Evolutionary conservation across 352 stramenopile genomes (phyloP).

Genomic region (Phytophthora pluvialis): DNA sequence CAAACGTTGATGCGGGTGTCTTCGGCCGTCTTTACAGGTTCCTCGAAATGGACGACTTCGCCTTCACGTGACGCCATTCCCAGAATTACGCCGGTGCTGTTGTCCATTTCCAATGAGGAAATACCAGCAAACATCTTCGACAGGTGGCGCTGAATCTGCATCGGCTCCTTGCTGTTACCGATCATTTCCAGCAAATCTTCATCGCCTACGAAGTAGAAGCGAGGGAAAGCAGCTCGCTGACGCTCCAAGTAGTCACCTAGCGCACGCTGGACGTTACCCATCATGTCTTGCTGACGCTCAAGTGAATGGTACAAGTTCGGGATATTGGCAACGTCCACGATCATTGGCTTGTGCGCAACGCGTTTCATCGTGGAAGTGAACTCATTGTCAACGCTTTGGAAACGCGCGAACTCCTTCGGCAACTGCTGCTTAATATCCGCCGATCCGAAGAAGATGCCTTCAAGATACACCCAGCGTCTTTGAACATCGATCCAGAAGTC

Average conservation of each 20-base stretch:
- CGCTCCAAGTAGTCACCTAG: conserved; percentile 99
- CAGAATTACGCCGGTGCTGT: conserved; percentile 71
- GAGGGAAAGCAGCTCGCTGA: conserved; percentile 95
- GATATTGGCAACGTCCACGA: conserved; percentile 94
- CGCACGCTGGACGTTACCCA: conserved; percentile 99
- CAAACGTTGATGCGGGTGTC: conserved; percentile 95
- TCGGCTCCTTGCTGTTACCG: conserved; percentile 98
- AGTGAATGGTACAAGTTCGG: conserved; percentile 93
- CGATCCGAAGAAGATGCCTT: conserved; percentile 99
- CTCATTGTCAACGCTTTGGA: conserved; percentile 99
- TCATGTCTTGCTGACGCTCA: conserved; percentile 96
- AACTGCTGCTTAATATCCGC: conserved; percentile 99
- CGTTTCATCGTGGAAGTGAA: conserved; percentile 99
- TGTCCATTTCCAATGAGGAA: conserved; percentile 90
- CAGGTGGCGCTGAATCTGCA: conserved; percentile 96
- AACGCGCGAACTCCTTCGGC: conserved; percentile 97
- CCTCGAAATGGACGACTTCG: conserved; percentile 95
- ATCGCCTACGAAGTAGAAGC: conserved; percentile 99
- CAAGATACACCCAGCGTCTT: conserved; percentile 99
- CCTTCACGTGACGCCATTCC: conserved; percentile 99
- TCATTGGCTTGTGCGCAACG: conserved; percentile 96
- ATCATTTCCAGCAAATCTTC: conserved; percentile 99
- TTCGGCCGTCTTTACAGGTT: conserved; percentile 91
- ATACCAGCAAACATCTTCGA: conserved; percentile 99
- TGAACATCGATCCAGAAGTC: conserved; percentile 99